These are phyloP conservation scores for Przewalskia tangutica DNA, from an alignment of 257 asterid species.

Conservation along the genomic window DNA sequence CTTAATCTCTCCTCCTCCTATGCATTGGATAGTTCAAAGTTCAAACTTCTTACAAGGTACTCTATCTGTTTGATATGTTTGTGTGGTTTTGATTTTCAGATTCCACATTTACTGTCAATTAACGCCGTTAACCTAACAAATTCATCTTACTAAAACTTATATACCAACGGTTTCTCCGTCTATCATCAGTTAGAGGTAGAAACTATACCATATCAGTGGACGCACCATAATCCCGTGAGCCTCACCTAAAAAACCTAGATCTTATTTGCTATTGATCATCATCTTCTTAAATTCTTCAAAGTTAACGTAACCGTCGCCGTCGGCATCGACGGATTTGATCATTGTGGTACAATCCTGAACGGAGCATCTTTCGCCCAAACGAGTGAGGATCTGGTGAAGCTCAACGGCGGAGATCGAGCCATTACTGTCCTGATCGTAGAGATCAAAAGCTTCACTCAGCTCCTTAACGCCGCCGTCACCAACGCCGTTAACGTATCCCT, in stretches of 20 bases:
- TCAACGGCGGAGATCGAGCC: slow-evolving; percentile 69
- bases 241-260: not conserved
- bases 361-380: slow-evolving; percentile 64
- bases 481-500: slow-evolving; percentile 24
- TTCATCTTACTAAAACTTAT: not conserved
- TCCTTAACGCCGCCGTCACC: slow-evolving; percentile 35
- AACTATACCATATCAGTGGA: not conserved
- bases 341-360: slow-evolving; percentile 53
- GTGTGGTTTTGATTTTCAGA: not conserved
- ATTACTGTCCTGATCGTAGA: slow-evolving; percentile 74
- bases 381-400: slow-evolving; percentile 65
- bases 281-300: slow-evolving; percentile 67
- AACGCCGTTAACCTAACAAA: not conserved
- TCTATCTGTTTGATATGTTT: too few relatives aligned
- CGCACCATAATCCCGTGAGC: not conserved
- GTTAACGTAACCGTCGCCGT: slow-evolving; percentile 70
- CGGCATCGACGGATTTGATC: slow-evolving; percentile 67
- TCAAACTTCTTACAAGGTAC: not conserved
- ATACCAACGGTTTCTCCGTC: not conserved
- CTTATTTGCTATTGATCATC: slow-evolving; percentile 42
- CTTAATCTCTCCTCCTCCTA: not conserved
- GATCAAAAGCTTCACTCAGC: slow-evolving; percentile 67
- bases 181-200: slow-evolving; percentile 1
- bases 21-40: not conserved
- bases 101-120: not conserved